phyloP scores from a whole-genome alignment of 2,329 filamentous ascomycete species.

The Graphilbum fragrans region DNA sequence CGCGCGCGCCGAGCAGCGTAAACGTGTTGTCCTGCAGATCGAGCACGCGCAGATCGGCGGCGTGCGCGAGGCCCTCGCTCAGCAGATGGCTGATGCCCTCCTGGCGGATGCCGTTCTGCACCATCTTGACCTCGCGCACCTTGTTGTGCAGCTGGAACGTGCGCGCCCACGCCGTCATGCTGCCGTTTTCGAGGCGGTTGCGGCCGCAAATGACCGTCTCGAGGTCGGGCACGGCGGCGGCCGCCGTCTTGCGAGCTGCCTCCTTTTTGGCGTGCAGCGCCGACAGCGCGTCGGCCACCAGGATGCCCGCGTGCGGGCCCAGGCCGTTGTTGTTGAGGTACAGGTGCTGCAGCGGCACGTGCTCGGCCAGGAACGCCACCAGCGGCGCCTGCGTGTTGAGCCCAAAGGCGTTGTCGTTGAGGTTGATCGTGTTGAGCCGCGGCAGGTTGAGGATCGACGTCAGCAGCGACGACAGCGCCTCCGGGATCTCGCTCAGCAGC shows the following conservation, averaged over 20 bases:
- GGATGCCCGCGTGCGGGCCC: constrained; percentile 77
- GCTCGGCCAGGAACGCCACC: constrained; percentile 78
- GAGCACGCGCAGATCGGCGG: constrained; percentile 57
- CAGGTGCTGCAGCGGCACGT: constrained; percentile 83
- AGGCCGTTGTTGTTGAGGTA: constrained; percentile 98
- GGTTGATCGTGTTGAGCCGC: constrained; percentile 79
- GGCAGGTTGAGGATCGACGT: constrained; percentile 77
- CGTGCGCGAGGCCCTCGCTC: constrained; percentile 62
- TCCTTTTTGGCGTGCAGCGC: constrained; percentile 76
- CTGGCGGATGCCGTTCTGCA: constrained; percentile 92
- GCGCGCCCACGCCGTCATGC: constrained; percentile 87
- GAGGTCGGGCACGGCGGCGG: constrained; percentile 56
- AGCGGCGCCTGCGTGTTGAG: constrained; percentile 89
- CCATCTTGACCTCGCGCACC: constrained; percentile 86
- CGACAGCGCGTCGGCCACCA: constrained; percentile 79
- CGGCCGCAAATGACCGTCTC: constrained; percentile 97
- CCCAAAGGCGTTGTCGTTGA: constrained; percentile 97
- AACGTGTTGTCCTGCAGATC: constrained; percentile 98
- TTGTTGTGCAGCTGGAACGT: constrained; percentile 72
- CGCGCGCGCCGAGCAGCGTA: constrained; percentile 65
- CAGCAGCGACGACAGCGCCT: constrained; percentile 74
- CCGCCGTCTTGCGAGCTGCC: constrained; percentile 55
- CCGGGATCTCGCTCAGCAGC: constrained; percentile 85
- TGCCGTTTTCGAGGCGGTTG: constrained; percentile 90
- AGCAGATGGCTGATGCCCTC: constrained; percentile 81